These are phyloP conservation scores for Talaromyces albobiverticillius DNA, from an alignment of 2,329 filamentous ascomycete species.

Conservation along the genomic window DNA sequence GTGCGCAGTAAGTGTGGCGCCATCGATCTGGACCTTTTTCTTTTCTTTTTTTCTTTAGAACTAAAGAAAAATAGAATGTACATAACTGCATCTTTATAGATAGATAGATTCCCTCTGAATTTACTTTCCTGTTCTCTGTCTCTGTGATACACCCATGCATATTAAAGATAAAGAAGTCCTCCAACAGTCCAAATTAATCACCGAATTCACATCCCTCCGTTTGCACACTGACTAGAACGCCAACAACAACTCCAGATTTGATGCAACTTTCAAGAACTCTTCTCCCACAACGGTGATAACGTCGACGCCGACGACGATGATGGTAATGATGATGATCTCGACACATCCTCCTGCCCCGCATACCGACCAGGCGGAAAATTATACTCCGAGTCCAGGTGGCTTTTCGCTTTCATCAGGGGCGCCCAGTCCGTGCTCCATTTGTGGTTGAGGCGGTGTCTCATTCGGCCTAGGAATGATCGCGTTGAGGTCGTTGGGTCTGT, in stretches of 20 bases:
- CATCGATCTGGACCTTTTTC: background rate
- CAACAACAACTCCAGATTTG: too few relatives aligned
- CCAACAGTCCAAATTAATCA: too few relatives aligned
- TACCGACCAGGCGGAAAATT: slow-evolving; percentile 17
- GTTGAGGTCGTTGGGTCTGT: background rate
- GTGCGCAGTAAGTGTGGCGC: slow-evolving; percentile 11
- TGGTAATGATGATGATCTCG: too few relatives aligned
- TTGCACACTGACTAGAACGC: too few relatives aligned
- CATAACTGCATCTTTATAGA: slow-evolving; percentile 1
- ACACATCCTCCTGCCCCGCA: slow-evolving; percentile 17
- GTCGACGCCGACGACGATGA: background rate
- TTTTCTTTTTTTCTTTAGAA: too few relatives aligned
- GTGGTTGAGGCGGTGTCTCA: slow-evolving; percentile 2
- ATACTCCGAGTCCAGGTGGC: slow-evolving; percentile 19
- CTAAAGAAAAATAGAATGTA: background rate
- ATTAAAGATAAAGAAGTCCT: too few relatives aligned
- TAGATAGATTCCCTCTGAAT: slow-evolving; percentile 3
- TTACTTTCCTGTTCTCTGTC: background rate
- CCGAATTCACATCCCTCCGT: too few relatives aligned
- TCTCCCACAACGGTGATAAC: background rate
- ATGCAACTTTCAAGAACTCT: background rate
- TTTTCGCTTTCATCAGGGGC: slow-evolving; percentile 21
- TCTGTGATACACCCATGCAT: too few relatives aligned
- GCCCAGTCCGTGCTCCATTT: slow-evolving; percentile 17
- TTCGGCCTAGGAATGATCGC: slow-evolving; percentile 10